Evolutionary conservation across 495 filamentous ascomycete genomes (phyloP).

Genomic region (Penicillium odoratum): DNA sequence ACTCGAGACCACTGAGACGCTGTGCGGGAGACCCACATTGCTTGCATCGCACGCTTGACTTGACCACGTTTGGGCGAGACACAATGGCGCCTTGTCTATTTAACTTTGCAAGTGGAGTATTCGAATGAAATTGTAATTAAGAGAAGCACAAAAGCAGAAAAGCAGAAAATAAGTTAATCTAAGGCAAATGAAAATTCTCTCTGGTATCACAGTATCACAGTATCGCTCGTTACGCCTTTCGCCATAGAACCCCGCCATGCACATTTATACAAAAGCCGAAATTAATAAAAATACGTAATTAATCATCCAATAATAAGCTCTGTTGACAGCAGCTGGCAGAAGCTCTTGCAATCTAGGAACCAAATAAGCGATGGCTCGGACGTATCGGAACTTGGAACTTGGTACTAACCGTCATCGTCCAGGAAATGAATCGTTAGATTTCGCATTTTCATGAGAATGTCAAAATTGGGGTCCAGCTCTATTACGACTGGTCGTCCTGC

Average conservation of each 20-base stretch:
- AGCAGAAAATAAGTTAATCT: neutral
- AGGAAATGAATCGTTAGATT: constrained; percentile 43
- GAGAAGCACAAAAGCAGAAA: neutral
- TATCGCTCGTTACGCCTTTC: neutral
- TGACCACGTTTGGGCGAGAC: neutral
- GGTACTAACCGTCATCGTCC: constrained; percentile 42
- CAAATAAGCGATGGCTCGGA: constrained; percentile 9
- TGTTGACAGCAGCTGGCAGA: constrained; percentile 29
- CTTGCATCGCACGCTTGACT: constrained; percentile 10
- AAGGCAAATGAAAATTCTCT: constrained; percentile 2
- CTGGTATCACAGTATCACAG: constrained; percentile 3
- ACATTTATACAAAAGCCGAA: constrained; percentile 10
- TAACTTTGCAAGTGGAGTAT: neutral
- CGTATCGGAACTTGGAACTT: neutral
- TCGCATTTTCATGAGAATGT: constrained; percentile 44
- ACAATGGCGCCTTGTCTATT: constrained; percentile 5
- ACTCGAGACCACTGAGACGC: constrained; percentile 12
- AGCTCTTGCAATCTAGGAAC: constrained; percentile 23
- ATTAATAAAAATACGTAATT: constrained; percentile 1
- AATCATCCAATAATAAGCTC: constrained; percentile 34
- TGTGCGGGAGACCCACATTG: constrained; percentile 12
- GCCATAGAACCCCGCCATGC: constrained; percentile 25
- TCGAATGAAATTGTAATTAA: neutral
- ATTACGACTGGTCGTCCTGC: constrained; percentile 39
- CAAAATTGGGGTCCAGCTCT: constrained; percentile 46